A percentile compares a stretch with the other conserved stretches of the same genome.
Conservation (phyloP, 306 rosid species). For the Inga leiocalycina region DNA sequence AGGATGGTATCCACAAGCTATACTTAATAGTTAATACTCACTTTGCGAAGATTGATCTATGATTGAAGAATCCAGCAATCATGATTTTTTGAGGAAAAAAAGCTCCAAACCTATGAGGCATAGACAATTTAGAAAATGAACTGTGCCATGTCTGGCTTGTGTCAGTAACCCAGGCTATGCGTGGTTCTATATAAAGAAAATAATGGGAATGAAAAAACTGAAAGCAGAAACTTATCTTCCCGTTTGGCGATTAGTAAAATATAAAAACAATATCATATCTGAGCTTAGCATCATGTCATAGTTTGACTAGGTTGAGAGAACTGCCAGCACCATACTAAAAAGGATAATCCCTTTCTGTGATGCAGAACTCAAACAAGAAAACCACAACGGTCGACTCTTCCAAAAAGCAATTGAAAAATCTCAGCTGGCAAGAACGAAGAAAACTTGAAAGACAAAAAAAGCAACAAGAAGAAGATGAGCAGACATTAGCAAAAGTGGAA, state of each 20-base stretch:
- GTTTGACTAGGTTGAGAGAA: not conserved
- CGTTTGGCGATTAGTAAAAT: not conserved
- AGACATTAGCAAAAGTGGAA: conserved; percentile 75
- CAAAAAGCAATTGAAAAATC: conserved; percentile 51
- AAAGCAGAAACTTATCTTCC: not conserved
- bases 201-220: not conserved
- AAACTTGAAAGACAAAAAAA: conserved; percentile 65
- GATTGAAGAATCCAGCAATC: not conserved
- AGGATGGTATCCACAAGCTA: not conserved
- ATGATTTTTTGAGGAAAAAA: not conserved
- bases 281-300: not conserved
- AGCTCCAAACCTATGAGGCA: not conserved
- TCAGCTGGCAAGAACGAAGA: conserved; percentile 83
- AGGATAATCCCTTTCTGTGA: not conserved
- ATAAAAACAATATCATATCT: not conserved
- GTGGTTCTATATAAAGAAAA: not conserved
- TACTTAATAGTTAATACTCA: not conserved
- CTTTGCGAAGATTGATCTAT: not conserved
- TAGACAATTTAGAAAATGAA: not conserved
- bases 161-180: not conserved
- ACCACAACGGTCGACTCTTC: conserved; percentile 40
- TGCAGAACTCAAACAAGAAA: conserved; percentile 51
- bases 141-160: not conserved
- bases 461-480: conserved; percentile 79
- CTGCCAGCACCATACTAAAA: not conserved